phyloP scores from a whole-genome alignment of 768 basidiomycete genomes.

The Pulveroboletus sp. region DNA sequence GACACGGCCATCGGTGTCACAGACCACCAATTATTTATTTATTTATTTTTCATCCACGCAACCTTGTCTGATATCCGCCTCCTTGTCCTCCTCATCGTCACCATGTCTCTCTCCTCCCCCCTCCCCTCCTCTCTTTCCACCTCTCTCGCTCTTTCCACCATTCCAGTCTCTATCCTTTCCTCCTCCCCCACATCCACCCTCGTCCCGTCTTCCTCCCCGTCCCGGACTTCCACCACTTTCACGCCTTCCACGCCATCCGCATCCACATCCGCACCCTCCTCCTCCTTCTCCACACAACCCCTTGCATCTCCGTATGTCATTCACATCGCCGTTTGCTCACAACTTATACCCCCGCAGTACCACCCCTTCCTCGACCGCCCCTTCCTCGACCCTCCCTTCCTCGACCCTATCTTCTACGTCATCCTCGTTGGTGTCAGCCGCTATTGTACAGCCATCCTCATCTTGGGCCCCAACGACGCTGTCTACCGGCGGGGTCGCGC shows the following conservation, averaged over 20 bases:
- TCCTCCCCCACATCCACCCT: neutral
- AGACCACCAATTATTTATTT: no score
- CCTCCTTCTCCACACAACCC: neutral
- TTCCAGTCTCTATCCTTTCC: neutral
- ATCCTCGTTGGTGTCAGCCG: neutral
- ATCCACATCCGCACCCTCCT: neutral
- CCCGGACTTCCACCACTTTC: no score
- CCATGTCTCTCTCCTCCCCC: neutral
- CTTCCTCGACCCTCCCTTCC: neutral
- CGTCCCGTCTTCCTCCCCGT: neutral
- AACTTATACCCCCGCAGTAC: conserved; percentile 3
- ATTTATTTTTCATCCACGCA: no score
- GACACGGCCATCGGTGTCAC: conserved; percentile 58
- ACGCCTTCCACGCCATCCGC: neutral
- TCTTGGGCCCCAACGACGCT: neutral
- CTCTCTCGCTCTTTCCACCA: neutral
- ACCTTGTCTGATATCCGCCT: neutral
- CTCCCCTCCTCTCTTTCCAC: neutral
- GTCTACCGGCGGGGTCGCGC: neutral
- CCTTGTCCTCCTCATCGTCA: neutral
- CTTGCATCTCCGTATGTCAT: conserved; percentile 10
- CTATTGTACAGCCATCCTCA: neutral
- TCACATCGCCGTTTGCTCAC: neutral
- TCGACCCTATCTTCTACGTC: conserved; percentile 1
- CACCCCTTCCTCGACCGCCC: neutral